phyloP scores from a whole-genome alignment of 768 basidiomycete genomes.

The Russula virescens region DNA sequence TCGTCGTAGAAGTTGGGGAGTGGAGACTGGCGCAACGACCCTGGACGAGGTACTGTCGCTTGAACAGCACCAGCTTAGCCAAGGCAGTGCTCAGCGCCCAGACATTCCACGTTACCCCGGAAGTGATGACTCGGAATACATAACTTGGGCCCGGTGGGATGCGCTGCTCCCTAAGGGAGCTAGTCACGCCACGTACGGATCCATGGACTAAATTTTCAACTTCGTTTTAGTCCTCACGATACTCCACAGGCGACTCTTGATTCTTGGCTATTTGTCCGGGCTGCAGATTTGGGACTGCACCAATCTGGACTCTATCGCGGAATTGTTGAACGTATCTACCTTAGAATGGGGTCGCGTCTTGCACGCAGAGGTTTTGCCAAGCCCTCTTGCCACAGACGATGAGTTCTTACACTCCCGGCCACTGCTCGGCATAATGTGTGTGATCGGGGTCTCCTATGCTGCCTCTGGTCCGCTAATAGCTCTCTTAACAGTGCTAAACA shows the following conservation, averaged over 20 bases:
- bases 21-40: constrained; percentile 10
- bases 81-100: constrained; percentile 14
- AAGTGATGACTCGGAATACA: constrained; percentile 31
- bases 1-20: constrained; percentile 19
- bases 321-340: constrained; percentile 47
- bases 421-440: constrained; percentile 35
- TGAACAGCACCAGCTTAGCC: constrained; percentile 16
- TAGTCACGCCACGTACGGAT: constrained; percentile 21
- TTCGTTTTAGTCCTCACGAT: constrained; percentile 7
- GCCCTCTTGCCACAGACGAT: constrained; percentile 31
- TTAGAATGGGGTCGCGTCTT: constrained; percentile 33
- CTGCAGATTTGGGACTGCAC: constrained; percentile 62
- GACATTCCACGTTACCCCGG: constrained; percentile 29
- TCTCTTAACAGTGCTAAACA: constrained; percentile 22
- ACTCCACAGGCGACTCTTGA: constrained; percentile 38
- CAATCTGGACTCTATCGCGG: constrained; percentile 43
- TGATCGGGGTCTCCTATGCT: constrained; percentile 12
- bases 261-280: constrained; percentile 48
- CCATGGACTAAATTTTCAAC: not conserved
- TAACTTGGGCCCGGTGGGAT: constrained; percentile 47
- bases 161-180: constrained; percentile 21
- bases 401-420: constrained; percentile 32
- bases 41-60: constrained; percentile 29
- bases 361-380: constrained; percentile 40
- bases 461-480: not conserved